Evolutionary conservation across 169 alveolate genomes (phyloP), one percentile per base, ranked within the genome.

Genomic region (Eimeria maxima): DNA sequence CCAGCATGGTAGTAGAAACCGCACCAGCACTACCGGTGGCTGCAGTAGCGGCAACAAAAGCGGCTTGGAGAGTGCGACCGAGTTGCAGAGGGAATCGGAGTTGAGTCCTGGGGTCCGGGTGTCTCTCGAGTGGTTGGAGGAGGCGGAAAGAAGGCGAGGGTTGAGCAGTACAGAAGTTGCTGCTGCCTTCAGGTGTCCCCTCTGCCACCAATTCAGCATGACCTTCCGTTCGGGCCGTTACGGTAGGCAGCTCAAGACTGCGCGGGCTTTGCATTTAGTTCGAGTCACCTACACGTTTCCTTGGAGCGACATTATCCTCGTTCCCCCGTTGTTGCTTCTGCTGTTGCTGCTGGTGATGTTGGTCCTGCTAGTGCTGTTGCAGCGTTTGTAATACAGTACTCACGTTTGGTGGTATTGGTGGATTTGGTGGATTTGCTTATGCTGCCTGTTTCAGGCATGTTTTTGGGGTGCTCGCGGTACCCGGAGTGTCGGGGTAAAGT

Each of bases 401-500:
- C 42, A 3, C 13, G 74, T 65, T 29, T 6, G 33, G 13, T 24
- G 74, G 4, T 29, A 0, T 24, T 7, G 78, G 47, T 29, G 78
- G n/a, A 11, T 4, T 13, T 29, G 20, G 47, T 29, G 47, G 4
- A 10, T 16, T 69, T 69, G 78, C 78, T 69, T 44, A 4, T 69
- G 78, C 47, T 69, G 44, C 47, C 29, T 6, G 63, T 89, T 80
- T 69, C 92, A 93, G 96, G 96, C 63, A 55, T 88, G 73, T 93
- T 93, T 50, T 80, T 93, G 74, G 96, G 96, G 7, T 93, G 96
- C 63, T 18, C 69, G 27, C 55, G 60, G 24, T 93, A 71, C 93
- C 96, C 96, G 18, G 63, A 53, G 2, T 93, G 96, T 38, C 84
- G 78, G 67, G 96, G 96, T 4, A 93, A 93, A 47, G 44, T 87